These are phyloP conservation scores for Globisporangium splendens DNA, from an alignment of 352 stramenopile species.

Conservation along the genomic window DNA sequence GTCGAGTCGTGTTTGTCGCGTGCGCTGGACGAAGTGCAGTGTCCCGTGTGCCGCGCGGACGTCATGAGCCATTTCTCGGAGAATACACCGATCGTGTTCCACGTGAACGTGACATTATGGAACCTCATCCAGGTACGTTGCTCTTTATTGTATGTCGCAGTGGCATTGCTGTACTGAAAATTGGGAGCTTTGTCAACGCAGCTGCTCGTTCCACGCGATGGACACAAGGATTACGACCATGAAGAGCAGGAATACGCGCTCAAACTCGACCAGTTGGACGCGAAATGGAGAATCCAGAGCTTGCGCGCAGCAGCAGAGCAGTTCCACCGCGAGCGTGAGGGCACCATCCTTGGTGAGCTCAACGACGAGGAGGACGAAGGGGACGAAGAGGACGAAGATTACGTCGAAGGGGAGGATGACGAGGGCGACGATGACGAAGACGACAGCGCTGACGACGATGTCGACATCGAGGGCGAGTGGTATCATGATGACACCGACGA, in stretches of 20 bases:
- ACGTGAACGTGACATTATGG: constrained; percentile 69
- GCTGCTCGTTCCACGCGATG: constrained; percentile 30
- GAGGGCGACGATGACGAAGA: constrained; percentile 14
- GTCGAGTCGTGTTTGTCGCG: constrained; percentile 45
- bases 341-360: constrained; percentile 15
- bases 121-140: constrained; percentile 62
- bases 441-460: constrained; percentile 4
- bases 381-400: constrained; percentile 7
- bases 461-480: constrained; percentile 5
- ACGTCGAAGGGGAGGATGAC: constrained; percentile 15
- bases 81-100: constrained; percentile 30
- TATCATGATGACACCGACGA: constrained; percentile 11
- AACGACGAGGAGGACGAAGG: constrained; percentile 2
- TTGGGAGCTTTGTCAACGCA: constrained; percentile 9
- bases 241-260: constrained; percentile 51
- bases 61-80: constrained; percentile 27
- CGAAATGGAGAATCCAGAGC: constrained; percentile 52
- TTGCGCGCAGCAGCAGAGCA: constrained; percentile 24
- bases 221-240: constrained; percentile 11
- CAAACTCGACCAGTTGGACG: constrained; percentile 49
- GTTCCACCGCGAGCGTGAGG: constrained; percentile 25
- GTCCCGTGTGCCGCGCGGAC: constrained; percentile 42
- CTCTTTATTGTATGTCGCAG: too few species aligned
- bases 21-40: constrained; percentile 42
- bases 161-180: neutral